These are phyloP conservation scores for Fragaria iinumae DNA, from an alignment of 306 rosid species.

Conservation along the genomic window DNA sequence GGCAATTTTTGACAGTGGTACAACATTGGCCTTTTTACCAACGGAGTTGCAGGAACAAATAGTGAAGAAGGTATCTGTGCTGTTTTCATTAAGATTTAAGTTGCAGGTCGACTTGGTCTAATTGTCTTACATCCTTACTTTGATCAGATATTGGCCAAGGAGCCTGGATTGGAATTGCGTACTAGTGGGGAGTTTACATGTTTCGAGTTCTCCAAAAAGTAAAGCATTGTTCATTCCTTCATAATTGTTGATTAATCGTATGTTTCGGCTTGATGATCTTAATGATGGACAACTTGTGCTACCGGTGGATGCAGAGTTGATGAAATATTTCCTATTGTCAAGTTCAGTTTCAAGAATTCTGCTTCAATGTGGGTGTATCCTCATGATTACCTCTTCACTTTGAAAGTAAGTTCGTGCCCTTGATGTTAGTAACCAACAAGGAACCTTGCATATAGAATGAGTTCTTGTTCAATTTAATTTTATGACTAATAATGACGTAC, in stretches of 20 bases:
- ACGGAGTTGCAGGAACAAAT: slow-evolving; percentile 39
- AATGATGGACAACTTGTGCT: neutral
- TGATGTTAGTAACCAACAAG: neutral
- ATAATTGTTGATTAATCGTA: neutral
- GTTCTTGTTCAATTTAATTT: neutral
- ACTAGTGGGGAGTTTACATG: slow-evolving; percentile 59
- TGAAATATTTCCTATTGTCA: slow-evolving; percentile 61
- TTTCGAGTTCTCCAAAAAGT: slow-evolving; percentile 50
- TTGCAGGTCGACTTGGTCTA: neutral
- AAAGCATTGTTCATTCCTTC: slow-evolving; percentile 16
- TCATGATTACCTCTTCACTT: slow-evolving; percentile 64
- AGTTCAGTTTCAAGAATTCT: slow-evolving; percentile 53
- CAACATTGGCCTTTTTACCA: slow-evolving; percentile 88
- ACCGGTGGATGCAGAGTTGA: slow-evolving; percentile 53
- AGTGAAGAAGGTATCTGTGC: slow-evolving; percentile 42
- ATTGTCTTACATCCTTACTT: neutral
- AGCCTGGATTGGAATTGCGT: slow-evolving; percentile 46
- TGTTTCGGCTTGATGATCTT: neutral
- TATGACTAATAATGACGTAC: neutral
- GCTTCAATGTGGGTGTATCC: slow-evolving; percentile 56
- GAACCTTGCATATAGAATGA: neutral
- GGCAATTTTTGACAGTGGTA: slow-evolving; percentile 90
- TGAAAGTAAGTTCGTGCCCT: slow-evolving; percentile 42
- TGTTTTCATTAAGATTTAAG: slow-evolving; percentile 5
- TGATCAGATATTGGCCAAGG: slow-evolving; percentile 48